These are phyloP conservation scores for Didymella segeticola DNA, from an alignment of 2,329 filamentous ascomycete species.

Conservation along the genomic window DNA sequence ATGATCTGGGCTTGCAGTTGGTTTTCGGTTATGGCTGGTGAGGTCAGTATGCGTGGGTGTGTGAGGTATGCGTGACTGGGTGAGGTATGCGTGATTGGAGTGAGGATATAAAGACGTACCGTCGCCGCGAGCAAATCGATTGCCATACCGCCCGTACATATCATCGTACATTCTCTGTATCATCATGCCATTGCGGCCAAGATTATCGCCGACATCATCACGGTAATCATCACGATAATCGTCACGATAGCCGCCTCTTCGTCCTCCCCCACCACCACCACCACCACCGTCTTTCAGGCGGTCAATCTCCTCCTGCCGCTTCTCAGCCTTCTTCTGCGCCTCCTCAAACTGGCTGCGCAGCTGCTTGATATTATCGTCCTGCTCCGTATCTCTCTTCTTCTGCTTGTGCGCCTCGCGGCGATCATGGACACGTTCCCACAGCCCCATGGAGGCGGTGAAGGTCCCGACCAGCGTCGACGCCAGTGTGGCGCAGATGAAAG, in stretches of 20 bases:
- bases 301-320: constrained; percentile 34
- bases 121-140: constrained; percentile 49
- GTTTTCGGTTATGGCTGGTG: constrained; percentile 50
- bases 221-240: constrained; percentile 28
- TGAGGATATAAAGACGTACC: constrained; percentile 29
- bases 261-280: constrained; percentile 3
- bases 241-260: constrained; percentile 1
- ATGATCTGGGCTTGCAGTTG: constrained; percentile 53
- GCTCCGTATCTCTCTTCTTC: constrained; percentile 45
- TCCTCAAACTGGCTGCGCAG: constrained; percentile 41
- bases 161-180: constrained; percentile 49
- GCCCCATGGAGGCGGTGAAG: constrained; percentile 53
- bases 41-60: constrained; percentile 6
- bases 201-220: constrained; percentile 43
- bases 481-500: constrained; percentile 54
- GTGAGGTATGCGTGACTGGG: not conserved
- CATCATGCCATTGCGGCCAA: constrained; percentile 43
- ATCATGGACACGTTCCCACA: constrained; percentile 50
- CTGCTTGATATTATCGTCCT: constrained; percentile 45
- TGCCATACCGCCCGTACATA: constrained; percentile 45
- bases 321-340: constrained; percentile 34
- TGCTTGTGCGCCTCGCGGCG: constrained; percentile 48
- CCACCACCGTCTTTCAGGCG: constrained; percentile 25
- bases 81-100: not conserved
- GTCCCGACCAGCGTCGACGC: constrained; percentile 54